A percentile compares a stretch with the other conserved stretches of the same genome.
phyloP scores from a whole-genome alignment of 1,284 basidiomycete species.

The Farysia itapuensis region DNA sequence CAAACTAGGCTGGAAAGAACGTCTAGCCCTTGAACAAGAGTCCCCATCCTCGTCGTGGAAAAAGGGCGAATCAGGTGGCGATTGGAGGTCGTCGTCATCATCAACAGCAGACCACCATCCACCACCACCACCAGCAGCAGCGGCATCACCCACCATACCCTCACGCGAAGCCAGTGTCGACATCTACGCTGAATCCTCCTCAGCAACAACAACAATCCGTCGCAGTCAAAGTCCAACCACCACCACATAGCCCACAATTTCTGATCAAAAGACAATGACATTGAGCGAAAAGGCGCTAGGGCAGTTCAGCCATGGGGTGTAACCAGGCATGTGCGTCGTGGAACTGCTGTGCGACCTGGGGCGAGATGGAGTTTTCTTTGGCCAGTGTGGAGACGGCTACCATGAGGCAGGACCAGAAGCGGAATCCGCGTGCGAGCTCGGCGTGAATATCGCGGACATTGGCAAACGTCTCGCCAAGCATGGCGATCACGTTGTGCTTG shows the following conservation, averaged over 20 bases:
- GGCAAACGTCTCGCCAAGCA: constrained; percentile 87
- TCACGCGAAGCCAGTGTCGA: too few species aligned
- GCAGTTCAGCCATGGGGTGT: constrained; percentile 62
- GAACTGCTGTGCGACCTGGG: constrained; percentile 87
- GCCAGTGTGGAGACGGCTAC: constrained; percentile 83
- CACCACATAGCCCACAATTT: too few species aligned
- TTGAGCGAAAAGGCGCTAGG: too few species aligned
- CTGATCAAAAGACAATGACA: too few species aligned
- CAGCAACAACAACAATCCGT: too few species aligned
- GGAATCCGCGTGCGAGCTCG: constrained; percentile 92
- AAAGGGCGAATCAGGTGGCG: neutral
- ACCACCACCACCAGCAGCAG: too few species aligned
- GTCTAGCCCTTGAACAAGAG: constrained; percentile 13
- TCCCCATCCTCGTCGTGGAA: neutral
- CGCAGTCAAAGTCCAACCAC: too few species aligned
- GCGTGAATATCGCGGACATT: constrained; percentile 81
- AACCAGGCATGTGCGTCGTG: constrained; percentile 92
- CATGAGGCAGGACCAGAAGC: constrained; percentile 95
- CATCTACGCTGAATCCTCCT: too few species aligned
- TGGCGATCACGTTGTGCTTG: constrained; percentile 82
- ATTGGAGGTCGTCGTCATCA: too few species aligned
- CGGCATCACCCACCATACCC: too few species aligned
- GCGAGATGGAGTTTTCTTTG: constrained; percentile 67
- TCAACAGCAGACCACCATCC: too few species aligned
- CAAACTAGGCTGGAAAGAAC: constrained; percentile 31